Evolutionary conservation across 75 land plant species (phyloP).

Genomic region (Pinus tabuliformis): DNA sequence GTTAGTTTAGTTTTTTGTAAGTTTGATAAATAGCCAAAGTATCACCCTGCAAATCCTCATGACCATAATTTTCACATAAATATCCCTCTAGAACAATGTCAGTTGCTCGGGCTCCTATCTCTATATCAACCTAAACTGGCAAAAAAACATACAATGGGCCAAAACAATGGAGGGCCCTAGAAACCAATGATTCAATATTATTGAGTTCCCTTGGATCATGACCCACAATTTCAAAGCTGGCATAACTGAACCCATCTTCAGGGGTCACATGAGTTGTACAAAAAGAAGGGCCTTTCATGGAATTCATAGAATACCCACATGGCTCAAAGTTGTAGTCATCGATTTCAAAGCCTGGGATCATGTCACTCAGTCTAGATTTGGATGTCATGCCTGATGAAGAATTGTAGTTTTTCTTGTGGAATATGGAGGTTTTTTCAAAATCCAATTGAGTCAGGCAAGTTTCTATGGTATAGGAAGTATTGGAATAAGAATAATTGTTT

Average conservation of each 20-base stretch:
- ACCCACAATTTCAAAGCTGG: constrained; percentile 64
- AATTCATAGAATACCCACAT: constrained; percentile 77
- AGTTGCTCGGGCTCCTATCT: no score
- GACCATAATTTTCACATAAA: no score
- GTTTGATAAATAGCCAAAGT: no score
- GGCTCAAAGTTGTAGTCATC: constrained; percentile 73
- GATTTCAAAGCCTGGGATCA: constrained; percentile 48
- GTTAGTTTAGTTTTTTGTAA: no score
- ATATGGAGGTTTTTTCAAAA: constrained; percentile 10
- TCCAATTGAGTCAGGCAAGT: constrained; percentile 41
- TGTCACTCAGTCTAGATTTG: constrained; percentile 32
- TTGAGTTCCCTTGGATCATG: constrained; percentile 15
- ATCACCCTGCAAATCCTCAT: no score
- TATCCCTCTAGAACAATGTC: no score
- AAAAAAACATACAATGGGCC: constrained; percentile 43
- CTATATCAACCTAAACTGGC: constrained; percentile 22
- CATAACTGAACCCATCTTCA: constrained; percentile 74
- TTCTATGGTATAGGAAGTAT: constrained; percentile 30
- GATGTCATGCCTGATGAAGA: constrained; percentile 32
- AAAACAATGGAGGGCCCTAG: constrained; percentile 41
- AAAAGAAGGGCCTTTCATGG: constrained; percentile 34
- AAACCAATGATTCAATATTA: constrained; percentile 19
- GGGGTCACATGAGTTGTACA: constrained; percentile 75
- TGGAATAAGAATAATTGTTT: not conserved
- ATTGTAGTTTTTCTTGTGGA: constrained; percentile 12